phyloP scores from a whole-genome alignment of 345 rosid genomes.

The Moricandia moricandioides region DNA sequence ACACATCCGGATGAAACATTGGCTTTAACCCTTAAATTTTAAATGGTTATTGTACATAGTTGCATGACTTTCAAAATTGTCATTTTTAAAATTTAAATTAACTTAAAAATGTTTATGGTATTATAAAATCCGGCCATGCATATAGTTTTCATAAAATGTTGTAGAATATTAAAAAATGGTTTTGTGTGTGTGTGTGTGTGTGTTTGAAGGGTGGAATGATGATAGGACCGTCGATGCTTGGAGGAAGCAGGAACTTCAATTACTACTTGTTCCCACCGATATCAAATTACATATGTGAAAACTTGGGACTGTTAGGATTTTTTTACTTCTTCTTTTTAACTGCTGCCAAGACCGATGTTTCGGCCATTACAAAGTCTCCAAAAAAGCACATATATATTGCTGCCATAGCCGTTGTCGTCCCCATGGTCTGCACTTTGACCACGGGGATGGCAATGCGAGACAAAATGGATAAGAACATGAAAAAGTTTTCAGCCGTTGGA shows the following conservation, averaged over 20 bases:
- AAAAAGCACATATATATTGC: slow-evolving; percentile 46
- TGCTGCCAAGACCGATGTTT: slow-evolving; percentile 53
- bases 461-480: slow-evolving; percentile 34
- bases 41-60: background rate
- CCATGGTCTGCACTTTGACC: background rate
- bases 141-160: background rate
- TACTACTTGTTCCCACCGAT: slow-evolving; percentile 41
- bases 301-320: slow-evolving; percentile 55
- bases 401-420: slow-evolving; percentile 37
- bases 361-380: slow-evolving; percentile 38
- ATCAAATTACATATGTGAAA: slow-evolving; percentile 43
- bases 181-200: background rate
- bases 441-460: slow-evolving; percentile 30
- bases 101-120: background rate
- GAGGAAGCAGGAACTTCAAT: slow-evolving; percentile 41
- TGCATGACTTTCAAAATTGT: background rate
- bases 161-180: background rate
- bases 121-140: background rate
- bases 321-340: slow-evolving; percentile 53
- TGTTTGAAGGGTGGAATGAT: slow-evolving; percentile 70
- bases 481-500: slow-evolving; percentile 36
- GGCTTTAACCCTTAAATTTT: background rate
- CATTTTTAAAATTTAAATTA: background rate
- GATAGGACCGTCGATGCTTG: slow-evolving; percentile 73
- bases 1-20: background rate